These are phyloP conservation scores for Graphiopsis chlorocephala DNA, from an alignment of 2,329 filamentous ascomycete genomes.

Conservation along the genomic window DNA sequence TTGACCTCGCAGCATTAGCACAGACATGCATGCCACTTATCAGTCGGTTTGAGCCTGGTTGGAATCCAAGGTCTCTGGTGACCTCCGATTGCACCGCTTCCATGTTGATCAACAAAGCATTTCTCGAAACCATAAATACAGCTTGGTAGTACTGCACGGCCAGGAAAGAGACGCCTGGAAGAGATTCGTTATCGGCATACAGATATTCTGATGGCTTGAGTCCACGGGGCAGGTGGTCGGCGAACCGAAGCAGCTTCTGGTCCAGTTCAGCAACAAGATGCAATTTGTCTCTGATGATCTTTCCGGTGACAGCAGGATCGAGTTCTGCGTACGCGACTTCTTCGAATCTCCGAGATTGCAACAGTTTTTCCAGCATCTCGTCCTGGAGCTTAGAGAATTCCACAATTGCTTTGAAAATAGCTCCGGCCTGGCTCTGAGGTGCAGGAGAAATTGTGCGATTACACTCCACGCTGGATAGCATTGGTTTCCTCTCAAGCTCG, in stretches of 20 bases:
- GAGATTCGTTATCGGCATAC: background rate
- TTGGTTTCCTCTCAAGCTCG: constrained; percentile 3
- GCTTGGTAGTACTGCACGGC: constrained; percentile 9
- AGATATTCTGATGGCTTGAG: constrained; percentile 5
- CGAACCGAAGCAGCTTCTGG: background rate
- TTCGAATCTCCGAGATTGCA: background rate
- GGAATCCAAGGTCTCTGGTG: background rate
- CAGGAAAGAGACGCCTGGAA: background rate
- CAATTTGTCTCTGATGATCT: background rate
- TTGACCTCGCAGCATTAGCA: background rate
- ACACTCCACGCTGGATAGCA: constrained; percentile 2
- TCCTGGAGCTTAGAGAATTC: constrained; percentile 1
- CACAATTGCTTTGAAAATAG: background rate
- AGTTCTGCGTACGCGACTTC: background rate
- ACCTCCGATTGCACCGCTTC: background rate
- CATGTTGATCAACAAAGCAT: constrained; percentile 4
- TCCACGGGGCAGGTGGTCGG: background rate
- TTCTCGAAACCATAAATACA: background rate
- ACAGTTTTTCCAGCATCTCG: background rate
- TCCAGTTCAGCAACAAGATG: constrained; percentile 3
- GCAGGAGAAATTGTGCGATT: background rate
- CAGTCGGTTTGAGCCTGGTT: background rate
- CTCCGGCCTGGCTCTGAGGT: background rate
- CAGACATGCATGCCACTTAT: constrained; percentile 7
- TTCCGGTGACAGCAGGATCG: background rate